Percentiles rank a stretch among this genome's conserved stretches.
phyloP scores from a whole-genome alignment of 805 yeast species.

The Wickerhamomyces alni region DNA sequence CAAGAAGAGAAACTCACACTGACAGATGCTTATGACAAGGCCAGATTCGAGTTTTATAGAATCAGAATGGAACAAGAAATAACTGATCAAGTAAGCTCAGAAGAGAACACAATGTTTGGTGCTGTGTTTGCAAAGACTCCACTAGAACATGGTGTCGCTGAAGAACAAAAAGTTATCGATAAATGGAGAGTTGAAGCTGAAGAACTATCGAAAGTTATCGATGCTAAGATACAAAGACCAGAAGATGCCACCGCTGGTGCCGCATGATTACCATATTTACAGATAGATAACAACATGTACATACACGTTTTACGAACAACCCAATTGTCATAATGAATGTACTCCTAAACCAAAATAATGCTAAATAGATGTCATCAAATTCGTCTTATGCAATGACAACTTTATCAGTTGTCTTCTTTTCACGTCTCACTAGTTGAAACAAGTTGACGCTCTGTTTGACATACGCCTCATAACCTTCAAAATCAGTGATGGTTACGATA shows the following conservation, averaged over 20 bases:
- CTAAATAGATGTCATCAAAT: too few relatives aligned
- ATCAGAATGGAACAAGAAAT: conserved; percentile 80
- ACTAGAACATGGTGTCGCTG: conserved; percentile 60
- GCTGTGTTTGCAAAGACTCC: conserved; percentile 59
- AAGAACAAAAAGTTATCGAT: conserved; percentile 66
- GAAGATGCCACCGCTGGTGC: conserved; percentile 1
- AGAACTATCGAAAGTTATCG: conserved; percentile 40
- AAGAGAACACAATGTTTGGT: conserved; percentile 85
- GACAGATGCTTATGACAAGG: conserved; percentile 72
- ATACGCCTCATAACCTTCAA: conserved; percentile 29
- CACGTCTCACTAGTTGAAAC: conserved; percentile 30
- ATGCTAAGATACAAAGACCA: conserved; percentile 15
- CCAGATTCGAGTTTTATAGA: conserved; percentile 84
- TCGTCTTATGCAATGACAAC: background rate
- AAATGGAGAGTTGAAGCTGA: conserved; percentile 70
- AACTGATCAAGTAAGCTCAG: conserved; percentile 62
- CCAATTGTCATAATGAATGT: too few relatives aligned
- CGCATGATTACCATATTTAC: background rate
- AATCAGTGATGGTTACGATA: conserved; percentile 26
- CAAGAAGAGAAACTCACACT: conserved; percentile 26
- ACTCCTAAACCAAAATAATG: conserved; percentile 4
- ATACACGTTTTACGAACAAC: too few relatives aligned
- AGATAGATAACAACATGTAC: background rate
- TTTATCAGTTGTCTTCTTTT: background rate
- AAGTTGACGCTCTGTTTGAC: conserved; percentile 34